Conservation (phyloP, 2,329 filamentous ascomycete genomes). For the Aspergillus transmontanensis region DNA sequence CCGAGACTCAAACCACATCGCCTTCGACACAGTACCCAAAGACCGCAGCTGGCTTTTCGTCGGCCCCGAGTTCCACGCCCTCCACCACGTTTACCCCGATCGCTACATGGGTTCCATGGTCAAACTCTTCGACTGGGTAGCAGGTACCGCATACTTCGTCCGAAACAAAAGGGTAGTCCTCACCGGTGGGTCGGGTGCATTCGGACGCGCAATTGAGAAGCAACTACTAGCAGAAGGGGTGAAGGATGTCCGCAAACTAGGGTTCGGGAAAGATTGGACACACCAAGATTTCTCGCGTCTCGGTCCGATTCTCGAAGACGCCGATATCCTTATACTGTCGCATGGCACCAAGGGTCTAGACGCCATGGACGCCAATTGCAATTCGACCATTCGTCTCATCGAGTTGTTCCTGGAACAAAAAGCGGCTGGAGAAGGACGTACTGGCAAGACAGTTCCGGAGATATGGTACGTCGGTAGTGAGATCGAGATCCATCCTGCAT, state of each 20-base stretch:
- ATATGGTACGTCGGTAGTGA: constrained; percentile 23
- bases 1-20: constrained; percentile 22
- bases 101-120: constrained; percentile 22
- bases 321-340: constrained; percentile 20
- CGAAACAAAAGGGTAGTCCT: constrained; percentile 16
- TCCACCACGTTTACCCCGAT: constrained; percentile 22
- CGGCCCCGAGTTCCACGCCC: constrained; percentile 21
- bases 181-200: constrained; percentile 16
- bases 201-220: constrained; percentile 14
- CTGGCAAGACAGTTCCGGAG: constrained; percentile 16
- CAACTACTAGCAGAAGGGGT: constrained; percentile 18
- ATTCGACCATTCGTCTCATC: constrained; percentile 13
- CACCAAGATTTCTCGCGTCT: constrained; percentile 10
- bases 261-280: constrained; percentile 16
- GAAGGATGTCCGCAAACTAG: constrained; percentile 6
- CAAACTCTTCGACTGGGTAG: constrained; percentile 23
- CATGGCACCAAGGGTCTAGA: constrained; percentile 15
- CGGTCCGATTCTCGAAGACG: background rate
- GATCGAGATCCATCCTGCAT: constrained; percentile 14
- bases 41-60: constrained; percentile 20
- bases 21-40: constrained; percentile 19
- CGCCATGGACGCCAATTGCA: constrained; percentile 16
- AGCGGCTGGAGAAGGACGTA: no score
- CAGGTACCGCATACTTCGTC: constrained; percentile 21
- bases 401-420: constrained; percentile 13